Evolutionary conservation across 495 filamentous ascomycete genomes (phyloP).

Genomic region (Neurospora sp.): DNA sequence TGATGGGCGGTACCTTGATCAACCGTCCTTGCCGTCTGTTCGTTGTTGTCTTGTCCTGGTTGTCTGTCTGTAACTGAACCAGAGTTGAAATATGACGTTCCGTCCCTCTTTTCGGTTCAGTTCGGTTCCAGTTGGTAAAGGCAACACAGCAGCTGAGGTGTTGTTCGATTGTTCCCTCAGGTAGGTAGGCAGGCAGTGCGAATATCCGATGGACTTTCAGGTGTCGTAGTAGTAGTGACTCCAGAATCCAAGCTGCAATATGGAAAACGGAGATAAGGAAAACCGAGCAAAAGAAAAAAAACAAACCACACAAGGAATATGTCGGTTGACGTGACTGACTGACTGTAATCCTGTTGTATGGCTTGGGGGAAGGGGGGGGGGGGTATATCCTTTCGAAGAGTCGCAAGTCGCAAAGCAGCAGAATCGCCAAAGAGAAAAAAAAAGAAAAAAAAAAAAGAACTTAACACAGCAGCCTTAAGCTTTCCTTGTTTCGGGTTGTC

Average conservation of each 20-base stretch:
- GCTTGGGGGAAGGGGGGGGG: too few relatives aligned
- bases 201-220: background rate
- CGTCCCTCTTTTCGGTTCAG: background rate
- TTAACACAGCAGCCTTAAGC: background rate
- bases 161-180: background rate
- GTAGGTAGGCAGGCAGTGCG: background rate
- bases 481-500: background rate
- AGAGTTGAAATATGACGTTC: background rate
- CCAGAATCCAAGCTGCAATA: background rate
- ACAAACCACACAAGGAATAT: background rate
- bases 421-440: background rate
- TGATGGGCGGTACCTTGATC: background rate
- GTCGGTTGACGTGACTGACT: background rate
- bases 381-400: background rate
- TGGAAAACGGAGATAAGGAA: background rate
- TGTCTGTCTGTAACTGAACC: background rate
- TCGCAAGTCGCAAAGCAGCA: background rate
- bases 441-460: constrained; percentile 3
- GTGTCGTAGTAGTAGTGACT: background rate
- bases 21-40: background rate
- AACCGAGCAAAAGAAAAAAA: background rate
- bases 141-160: background rate
- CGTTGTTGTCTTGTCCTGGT: background rate
- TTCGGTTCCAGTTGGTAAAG: background rate
- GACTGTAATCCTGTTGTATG: background rate